Conservation (phyloP, 2,329 filamentous ascomycete species). For the Zasmidium citrigriseum region DNA sequence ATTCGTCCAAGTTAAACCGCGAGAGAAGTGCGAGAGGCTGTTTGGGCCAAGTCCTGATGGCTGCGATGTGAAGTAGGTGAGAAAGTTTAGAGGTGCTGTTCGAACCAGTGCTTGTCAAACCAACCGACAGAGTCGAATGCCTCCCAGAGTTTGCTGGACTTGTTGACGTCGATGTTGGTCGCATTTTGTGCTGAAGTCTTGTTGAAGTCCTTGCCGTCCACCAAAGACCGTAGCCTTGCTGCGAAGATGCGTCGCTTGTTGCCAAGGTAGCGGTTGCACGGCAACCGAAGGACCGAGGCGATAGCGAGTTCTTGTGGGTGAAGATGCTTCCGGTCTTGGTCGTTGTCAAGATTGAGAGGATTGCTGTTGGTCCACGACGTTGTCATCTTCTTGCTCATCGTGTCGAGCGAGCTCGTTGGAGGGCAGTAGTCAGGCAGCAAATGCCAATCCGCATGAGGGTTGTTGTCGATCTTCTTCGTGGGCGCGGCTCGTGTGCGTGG, state of each 20-base stretch:
- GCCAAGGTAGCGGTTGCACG: constrained; percentile 84
- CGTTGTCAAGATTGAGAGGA: constrained; percentile 72
- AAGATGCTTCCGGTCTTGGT: constrained; percentile 69
- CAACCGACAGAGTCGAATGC: constrained; percentile 68
- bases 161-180: constrained; percentile 99
- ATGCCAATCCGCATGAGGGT: constrained; percentile 27
- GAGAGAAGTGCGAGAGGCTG: not conserved
- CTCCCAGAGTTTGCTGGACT: constrained; percentile 88
- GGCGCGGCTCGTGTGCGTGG: constrained; percentile 29
- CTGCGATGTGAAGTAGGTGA: not conserved
- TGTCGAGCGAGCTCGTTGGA: constrained; percentile 26
- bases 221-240: constrained; percentile 66
- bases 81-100: constrained; percentile 16
- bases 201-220: constrained; percentile 78
- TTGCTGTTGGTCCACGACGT: constrained; percentile 60
- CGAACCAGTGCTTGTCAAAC: constrained; percentile 32
- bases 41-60: too few species aligned
- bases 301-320: constrained; percentile 77
- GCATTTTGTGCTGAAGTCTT: constrained; percentile 95
- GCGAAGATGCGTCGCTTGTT: constrained; percentile 92
- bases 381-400: constrained; percentile 11
- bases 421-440: constrained; percentile 31
- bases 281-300: constrained; percentile 76
- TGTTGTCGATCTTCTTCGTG: constrained; percentile 29
- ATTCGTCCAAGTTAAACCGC: not conserved